These are phyloP conservation scores for Gentiana macrophylla DNA, from an alignment of 257 asterid species.

Conservation along the genomic window DNA sequence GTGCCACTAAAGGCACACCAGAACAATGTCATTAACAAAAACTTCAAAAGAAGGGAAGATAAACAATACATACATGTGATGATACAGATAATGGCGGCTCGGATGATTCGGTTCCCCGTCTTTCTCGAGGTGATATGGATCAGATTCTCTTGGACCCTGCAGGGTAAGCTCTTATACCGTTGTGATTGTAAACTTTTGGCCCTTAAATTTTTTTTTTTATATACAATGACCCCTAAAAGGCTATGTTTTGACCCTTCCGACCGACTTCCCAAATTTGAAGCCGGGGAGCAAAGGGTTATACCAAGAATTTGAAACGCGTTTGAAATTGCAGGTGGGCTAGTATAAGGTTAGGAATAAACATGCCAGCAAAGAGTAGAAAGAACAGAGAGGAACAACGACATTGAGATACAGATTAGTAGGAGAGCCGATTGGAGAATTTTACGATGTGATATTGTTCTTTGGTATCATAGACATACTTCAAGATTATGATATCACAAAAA, in stretches of 20 bases:
- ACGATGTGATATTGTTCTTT: constrained; percentile 75
- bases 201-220: too few relatives aligned
- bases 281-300: too few relatives aligned
- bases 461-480: constrained; percentile 94
- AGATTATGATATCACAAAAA: constrained; percentile 90
- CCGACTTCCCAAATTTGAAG: too few relatives aligned
- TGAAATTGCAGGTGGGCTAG: constrained; percentile 58
- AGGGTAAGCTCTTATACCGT: constrained; percentile 55
- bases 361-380: constrained; percentile 95
- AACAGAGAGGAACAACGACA: constrained; percentile 48
- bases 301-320: too few relatives aligned
- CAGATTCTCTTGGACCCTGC: constrained; percentile 66
- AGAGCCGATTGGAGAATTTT: constrained; percentile 81
- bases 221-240: too few relatives aligned
- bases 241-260: too few relatives aligned
- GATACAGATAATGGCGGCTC: constrained; percentile 45
- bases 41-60: too few relatives aligned
- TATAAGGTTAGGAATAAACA: constrained; percentile 69
- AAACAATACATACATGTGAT: background rate
- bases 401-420: constrained; percentile 64
- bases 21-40: too few relatives aligned
- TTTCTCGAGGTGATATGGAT: constrained; percentile 67
- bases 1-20: too few relatives aligned
- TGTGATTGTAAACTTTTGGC: too few relatives aligned
- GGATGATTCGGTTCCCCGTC: constrained; percentile 53